Conservation (phyloP, 1,139 yeast species). For the Hyphopichia khmerensis region DNA sequence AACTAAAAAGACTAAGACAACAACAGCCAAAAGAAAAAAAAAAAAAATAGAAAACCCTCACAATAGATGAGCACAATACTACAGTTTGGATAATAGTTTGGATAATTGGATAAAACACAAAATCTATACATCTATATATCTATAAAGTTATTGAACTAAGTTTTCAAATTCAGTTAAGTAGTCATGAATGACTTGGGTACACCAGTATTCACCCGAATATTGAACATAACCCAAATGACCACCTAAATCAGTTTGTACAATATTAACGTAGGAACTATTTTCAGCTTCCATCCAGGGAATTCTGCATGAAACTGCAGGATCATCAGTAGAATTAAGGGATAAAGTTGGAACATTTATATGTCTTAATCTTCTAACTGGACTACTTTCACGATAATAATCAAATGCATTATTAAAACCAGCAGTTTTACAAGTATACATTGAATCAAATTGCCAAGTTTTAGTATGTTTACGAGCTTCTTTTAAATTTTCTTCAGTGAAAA, state of each 20-base stretch:
- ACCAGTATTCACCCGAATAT: constrained; percentile 69
- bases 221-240: constrained; percentile 65
- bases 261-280: constrained; percentile 32
- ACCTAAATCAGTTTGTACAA: constrained; percentile 50
- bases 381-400: constrained; percentile 72
- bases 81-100: too few relatives aligned
- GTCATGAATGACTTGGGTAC: constrained; percentile 59
- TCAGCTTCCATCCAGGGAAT: constrained; percentile 28
- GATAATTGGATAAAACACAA: too few relatives aligned
- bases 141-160: neutral
- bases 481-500: constrained; percentile 32
- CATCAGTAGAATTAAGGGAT: constrained; percentile 72
- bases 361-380: constrained; percentile 58
- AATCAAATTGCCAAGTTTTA: constrained; percentile 64
- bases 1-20: too few relatives aligned
- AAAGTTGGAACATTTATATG: constrained; percentile 66
- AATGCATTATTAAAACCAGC: constrained; percentile 69
- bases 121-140: too few relatives aligned
- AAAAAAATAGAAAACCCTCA: too few relatives aligned
- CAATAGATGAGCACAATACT: too few relatives aligned
- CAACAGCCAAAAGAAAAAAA: too few relatives aligned
- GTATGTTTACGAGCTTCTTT: constrained; percentile 30
- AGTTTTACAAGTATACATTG: constrained; percentile 65
- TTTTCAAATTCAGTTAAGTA: constrained; percentile 54
- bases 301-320: constrained; percentile 69